A percentile compares a stretch with the other conserved stretches of the same genome.
These are phyloP conservation scores for Phlebopus sp. DNA, from an alignment of 1,284 basidiomycete species.

Conservation along the genomic window DNA sequence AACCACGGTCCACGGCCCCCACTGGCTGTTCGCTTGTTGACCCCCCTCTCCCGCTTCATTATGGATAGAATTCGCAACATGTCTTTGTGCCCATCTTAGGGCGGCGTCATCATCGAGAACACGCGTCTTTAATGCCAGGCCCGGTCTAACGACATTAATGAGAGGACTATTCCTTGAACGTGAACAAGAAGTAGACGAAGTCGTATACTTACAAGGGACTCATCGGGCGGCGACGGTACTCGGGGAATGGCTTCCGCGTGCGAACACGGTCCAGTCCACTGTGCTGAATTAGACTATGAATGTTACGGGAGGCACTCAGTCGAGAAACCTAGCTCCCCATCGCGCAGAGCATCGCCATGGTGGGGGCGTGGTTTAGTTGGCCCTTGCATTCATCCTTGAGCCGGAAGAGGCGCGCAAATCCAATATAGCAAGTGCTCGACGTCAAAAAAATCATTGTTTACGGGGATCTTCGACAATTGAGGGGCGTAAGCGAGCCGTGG, in stretches of 20 bases:
- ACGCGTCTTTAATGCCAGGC: background rate
- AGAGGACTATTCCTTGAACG: too few relatives aligned
- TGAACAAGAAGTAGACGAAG: too few relatives aligned
- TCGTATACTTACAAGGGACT: too few relatives aligned
- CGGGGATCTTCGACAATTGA: background rate
- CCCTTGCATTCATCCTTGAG: background rate
- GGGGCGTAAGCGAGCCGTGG: background rate
- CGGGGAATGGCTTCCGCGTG: background rate
- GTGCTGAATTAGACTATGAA: too few relatives aligned
- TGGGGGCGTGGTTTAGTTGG: background rate
- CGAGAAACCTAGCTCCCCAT: background rate
- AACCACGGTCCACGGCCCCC: background rate
- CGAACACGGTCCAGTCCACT: background rate
- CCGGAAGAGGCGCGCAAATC: background rate
- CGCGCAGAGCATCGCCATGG: background rate
- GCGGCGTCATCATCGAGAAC: background rate
- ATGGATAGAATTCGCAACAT: conserved; percentile 17
- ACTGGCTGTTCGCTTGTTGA: background rate
- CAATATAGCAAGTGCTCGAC: background rate
- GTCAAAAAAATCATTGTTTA: background rate
- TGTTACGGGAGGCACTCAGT: too few relatives aligned
- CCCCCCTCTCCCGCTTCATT: conserved; percentile 20
- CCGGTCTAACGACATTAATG: background rate
- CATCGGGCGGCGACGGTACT: background rate
- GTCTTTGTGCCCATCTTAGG: conserved; percentile 9